These are phyloP conservation scores for Epithele typhae DNA, from an alignment of 768 basidiomycete species.

Conservation along the genomic window DNA sequence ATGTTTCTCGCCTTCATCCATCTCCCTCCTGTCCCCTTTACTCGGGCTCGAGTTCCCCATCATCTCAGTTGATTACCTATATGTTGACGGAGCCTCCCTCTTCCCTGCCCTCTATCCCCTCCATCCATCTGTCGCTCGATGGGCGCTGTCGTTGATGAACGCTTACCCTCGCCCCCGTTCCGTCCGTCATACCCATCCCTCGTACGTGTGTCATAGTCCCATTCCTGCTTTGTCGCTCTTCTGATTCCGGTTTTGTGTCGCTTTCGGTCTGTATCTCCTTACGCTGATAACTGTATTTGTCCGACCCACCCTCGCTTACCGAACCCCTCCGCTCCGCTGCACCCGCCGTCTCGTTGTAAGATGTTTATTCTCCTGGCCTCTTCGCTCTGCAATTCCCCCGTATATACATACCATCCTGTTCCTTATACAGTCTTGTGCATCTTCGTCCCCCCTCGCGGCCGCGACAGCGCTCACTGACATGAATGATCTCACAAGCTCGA, in stretches of 20 bases:
- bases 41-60: background rate
- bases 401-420: conserved; percentile 15
- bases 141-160: conserved; percentile 5
- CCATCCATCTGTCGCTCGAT: conserved; percentile 4
- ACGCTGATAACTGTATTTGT: conserved; percentile 15
- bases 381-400: conserved; percentile 12
- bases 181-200: background rate
- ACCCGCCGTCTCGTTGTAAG: background rate
- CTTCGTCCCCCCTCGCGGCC: too few species aligned
- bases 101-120: background rate
- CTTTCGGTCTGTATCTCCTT: conserved; percentile 9
- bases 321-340: background rate
- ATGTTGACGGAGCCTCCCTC: too few species aligned
- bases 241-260: conserved; percentile 1
- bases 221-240: conserved; percentile 12
- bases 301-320: conserved; percentile 1
- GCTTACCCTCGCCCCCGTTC: background rate
- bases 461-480: too few species aligned
- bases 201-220: conserved; percentile 14
- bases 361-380: conserved; percentile 3
- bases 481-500: too few species aligned
- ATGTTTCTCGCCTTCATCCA: conserved; percentile 2
- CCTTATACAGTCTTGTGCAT: conserved; percentile 5
- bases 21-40: conserved; percentile 1
- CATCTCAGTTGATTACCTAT: conserved; percentile 5